Conservation (phyloP, 1,284 basidiomycete genomes). For the Ustilago sp. region DNA sequence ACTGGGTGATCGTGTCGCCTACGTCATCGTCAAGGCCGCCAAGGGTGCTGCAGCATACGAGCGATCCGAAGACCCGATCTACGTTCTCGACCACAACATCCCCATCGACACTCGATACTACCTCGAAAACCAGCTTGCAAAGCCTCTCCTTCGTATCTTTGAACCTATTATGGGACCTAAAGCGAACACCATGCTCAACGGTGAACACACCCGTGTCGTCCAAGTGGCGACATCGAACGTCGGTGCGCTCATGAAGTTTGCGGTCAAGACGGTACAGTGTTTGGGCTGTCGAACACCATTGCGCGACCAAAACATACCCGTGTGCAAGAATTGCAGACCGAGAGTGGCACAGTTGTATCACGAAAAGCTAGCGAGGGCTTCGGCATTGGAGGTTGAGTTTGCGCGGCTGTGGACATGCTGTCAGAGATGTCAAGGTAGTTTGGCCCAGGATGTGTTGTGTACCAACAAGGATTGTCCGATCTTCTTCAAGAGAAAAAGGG, state of each 20-base stretch:
- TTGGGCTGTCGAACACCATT: conserved; percentile 68
- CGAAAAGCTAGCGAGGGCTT: conserved; percentile 60
- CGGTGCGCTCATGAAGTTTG: conserved; percentile 69
- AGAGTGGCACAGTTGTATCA: conserved; percentile 65
- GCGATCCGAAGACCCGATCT: conserved; percentile 68
- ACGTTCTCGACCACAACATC: conserved; percentile 69
- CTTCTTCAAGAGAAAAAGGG: conserved; percentile 83
- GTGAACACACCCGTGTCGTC: conserved; percentile 67
- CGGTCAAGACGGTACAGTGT: conserved; percentile 67
- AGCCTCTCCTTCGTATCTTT: conserved; percentile 69
- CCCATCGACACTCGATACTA: conserved; percentile 70
- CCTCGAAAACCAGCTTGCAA: conserved; percentile 68
- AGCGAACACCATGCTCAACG: conserved; percentile 60
- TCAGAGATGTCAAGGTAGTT: conserved; percentile 67
- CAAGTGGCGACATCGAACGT: conserved; percentile 67
- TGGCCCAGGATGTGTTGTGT: conserved; percentile 87
- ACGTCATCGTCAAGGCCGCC: conserved; percentile 68
- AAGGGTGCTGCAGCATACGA: conserved; percentile 69
- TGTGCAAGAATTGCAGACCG: conserved; percentile 66
- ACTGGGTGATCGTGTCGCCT: conserved; percentile 68
- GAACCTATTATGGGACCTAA: conserved; percentile 68
- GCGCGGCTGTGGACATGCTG: conserved; percentile 69
- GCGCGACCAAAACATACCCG: conserved; percentile 59
- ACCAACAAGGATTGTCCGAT: conserved; percentile 97
- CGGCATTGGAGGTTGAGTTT: conserved; percentile 65